Base-by-base conservation (phyloP, 148 eudicot genomes). In the Dysphania ambrosioides region DNA sequence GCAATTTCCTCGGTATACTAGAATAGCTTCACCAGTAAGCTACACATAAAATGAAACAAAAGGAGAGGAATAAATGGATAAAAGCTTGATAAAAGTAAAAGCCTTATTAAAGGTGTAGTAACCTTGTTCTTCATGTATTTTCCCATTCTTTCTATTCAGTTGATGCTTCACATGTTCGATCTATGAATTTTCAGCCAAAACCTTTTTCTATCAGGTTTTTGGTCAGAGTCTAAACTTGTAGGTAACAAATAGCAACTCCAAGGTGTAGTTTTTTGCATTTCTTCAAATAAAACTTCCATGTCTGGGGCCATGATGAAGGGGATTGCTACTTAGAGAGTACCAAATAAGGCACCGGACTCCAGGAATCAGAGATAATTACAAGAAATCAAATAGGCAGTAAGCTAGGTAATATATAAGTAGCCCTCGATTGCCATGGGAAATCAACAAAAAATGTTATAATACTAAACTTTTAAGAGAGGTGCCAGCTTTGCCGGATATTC, bases 1-100 rank as follows among this genome's bases (percentile, higher is more conserved):
- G 85, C 99, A 95, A 66, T 85, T 89, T 34, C 99, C 99, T 42
- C 99, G 92, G 78, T 82, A 87, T 56, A 92, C 99, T 76, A 95
- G 83, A 80, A 95, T 89, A 83, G 83, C 91, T 84, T 92, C 96
- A 61, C 97, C 99, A 1, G 93, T 80, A 79, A 95, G 91, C 99
- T 95, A 82, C 68, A 71, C 15, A 49, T 57, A 71, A 64, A 74
- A 60, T 40, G 78, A 73, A 6, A 41, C n/a, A 72, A 42, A 47
- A 6, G 36, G 29, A 27, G 19, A 59, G 49, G 71, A 42, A 67
- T 29, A 30, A 10, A 19, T 12, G 2, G 36, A 27, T 60, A 26
- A 16, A 72, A 12, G 26, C 23, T 53, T 53, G 58, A 53, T 53
- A 5, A 3, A 53, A 5, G 58, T n/a, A 21, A 0, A 53, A 53